Evolutionary conservation across 345 rosid genomes (phyloP).

Genomic region (Leavenworthia alabamica): DNA sequence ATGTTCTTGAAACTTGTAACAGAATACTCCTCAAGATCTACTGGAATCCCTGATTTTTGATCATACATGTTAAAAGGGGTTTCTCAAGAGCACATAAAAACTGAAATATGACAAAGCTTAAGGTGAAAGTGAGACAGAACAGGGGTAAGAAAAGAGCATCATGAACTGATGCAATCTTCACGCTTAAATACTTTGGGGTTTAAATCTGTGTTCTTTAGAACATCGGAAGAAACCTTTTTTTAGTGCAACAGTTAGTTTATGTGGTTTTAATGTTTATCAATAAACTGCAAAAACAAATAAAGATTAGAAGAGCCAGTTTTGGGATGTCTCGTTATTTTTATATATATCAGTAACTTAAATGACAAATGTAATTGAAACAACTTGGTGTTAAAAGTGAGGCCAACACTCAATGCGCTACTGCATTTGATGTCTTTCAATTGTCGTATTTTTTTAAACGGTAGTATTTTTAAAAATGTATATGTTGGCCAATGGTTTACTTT

Average conservation of each 20-base stretch:
- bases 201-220: constrained; percentile 7
- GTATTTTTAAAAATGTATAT: background rate
- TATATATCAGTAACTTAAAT: no score
- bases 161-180: constrained; percentile 10
- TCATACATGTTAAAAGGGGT: background rate
- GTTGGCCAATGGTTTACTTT: background rate
- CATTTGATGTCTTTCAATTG: constrained; percentile 21
- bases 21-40: constrained; percentile 89
- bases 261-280: constrained; percentile 16
- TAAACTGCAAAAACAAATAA: constrained; percentile 3
- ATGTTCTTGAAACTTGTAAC: constrained; percentile 90
- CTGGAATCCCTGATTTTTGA: constrained; percentile 81
- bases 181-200: constrained; percentile 3
- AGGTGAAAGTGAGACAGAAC: constrained; percentile 12
- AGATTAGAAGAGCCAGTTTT: background rate
- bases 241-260: constrained; percentile 12
- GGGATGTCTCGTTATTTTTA: background rate
- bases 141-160: background rate
- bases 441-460: constrained; percentile 1
- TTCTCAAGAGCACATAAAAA: constrained; percentile 7
- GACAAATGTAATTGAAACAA: no score
- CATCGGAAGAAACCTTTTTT: constrained; percentile 17
- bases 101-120: constrained; percentile 14
- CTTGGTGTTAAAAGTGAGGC: no score
- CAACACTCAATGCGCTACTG: constrained; percentile 18